Conservation (phyloP, 768 basidiomycete genomes). For the Boletus subcaerulescens region DNA sequence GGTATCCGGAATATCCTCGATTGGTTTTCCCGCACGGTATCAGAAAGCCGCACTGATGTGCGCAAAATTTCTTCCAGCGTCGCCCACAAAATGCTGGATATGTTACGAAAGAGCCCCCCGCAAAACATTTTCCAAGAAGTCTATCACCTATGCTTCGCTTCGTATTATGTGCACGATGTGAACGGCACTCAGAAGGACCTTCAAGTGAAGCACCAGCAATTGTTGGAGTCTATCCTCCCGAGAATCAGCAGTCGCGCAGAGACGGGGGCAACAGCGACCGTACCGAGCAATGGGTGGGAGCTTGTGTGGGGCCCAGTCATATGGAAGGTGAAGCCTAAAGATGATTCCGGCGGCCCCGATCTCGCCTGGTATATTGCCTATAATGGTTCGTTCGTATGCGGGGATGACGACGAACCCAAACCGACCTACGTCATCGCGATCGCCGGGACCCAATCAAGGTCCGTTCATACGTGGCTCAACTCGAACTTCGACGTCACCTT, state of each 20-base stretch:
- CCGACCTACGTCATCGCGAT: constrained; percentile 13
- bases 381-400: background rate
- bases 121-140: constrained; percentile 5
- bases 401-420: background rate
- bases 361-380: constrained; percentile 11
- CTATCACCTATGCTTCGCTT: constrained; percentile 1
- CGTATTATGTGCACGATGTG: background rate
- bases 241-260: background rate
- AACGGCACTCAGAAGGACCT: background rate
- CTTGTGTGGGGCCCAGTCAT: constrained; percentile 13
- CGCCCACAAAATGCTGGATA: background rate
- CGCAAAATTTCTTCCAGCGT: background rate
- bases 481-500: constrained; percentile 6
- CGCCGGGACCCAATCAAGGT: constrained; percentile 4
- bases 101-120: background rate
- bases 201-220: background rate
- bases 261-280: background rate
- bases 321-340: background rate
- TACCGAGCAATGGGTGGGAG: background rate
- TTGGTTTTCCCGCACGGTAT: background rate
- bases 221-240: background rate
- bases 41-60: background rate
- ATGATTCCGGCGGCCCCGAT: constrained; percentile 2
- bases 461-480: background rate
- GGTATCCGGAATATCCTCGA: background rate